Evolutionary conservation across 352 stramenopile species (phyloP), one percentile per base, ranked within the genome.

Genomic region (Phytopythium kandeliae): DNA sequence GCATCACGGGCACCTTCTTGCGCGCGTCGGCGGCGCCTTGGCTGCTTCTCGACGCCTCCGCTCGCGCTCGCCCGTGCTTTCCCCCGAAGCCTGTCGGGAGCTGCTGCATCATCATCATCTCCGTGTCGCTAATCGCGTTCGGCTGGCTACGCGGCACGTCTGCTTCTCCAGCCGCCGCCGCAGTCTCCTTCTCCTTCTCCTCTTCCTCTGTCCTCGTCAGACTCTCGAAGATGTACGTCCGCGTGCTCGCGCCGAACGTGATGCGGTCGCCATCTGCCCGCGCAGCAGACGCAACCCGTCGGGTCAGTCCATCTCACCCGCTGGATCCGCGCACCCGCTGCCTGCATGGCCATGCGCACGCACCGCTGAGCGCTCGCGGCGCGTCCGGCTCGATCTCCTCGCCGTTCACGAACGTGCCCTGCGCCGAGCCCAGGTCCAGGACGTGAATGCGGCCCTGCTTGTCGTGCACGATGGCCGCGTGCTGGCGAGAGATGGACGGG

Each of bases 381-480:
- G 74, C 57, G 40, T 88, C 67, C 0, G 67, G 62, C 19, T 72
- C 50, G 25, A 95, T 75, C 54, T 86, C 74, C 35, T 74, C 44
- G 38, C 58, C 79, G 54, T 95, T 91, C 35, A 95, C 53, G 30
- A 89, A 92, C 35, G 85, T 90, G 38, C 85, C 87, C 55, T 96
- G 86, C n/a, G 74, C 78, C 3, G 84, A 95, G 7, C 67, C 71
- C 19, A 96, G 66, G 58, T 95, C 87, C 54, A 92, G 59, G 13
- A 93, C 54, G 21, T 60, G 72, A 0, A 96, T 35, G 1, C 60
- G 50, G 3, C 68, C 73, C 7, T 82, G 48, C 26, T 76, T 67
- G 48, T 85, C 62, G 54, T 96, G 82, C 24, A 85, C 71, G 36
- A 96, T 51, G 10, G 74, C 67, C 7, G 82, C 85, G 60, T 96